phyloP scores from a whole-genome alignment of 2,329 filamentous ascomycete genomes.

The Microcyclospora tardicrescens region DNA sequence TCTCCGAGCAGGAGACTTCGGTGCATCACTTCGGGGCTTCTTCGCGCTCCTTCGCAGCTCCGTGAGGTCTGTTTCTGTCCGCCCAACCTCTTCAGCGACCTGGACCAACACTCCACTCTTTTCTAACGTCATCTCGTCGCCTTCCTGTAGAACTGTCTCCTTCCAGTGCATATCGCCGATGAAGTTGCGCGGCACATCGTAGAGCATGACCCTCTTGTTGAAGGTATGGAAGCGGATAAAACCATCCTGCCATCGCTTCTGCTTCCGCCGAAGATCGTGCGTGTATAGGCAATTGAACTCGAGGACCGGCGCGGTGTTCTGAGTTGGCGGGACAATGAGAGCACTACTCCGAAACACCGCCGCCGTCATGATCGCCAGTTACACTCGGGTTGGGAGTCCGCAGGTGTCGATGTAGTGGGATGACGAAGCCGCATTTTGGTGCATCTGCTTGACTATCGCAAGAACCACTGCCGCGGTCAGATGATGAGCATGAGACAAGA shows the following conservation, averaged over 20 bases:
- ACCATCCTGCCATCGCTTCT: slow-evolving; percentile 91
- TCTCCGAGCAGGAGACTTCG: slow-evolving; percentile 5
- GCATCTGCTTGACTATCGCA: no score
- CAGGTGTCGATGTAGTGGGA: no score
- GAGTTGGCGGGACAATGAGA: slow-evolving; percentile 35
- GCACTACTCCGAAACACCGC: slow-evolving; percentile 23
- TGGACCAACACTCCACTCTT: slow-evolving; percentile 64
- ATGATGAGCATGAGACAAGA: no score
- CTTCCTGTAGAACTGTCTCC: slow-evolving; percentile 55
- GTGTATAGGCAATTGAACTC: slow-evolving; percentile 83
- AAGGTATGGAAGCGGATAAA: slow-evolving; percentile 77
- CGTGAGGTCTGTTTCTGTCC: slow-evolving; percentile 63
- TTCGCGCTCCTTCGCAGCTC: slow-evolving; percentile 58
- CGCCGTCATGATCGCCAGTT: slow-evolving; percentile 16
- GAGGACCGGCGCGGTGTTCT: slow-evolving; percentile 60
- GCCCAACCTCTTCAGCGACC: slow-evolving; percentile 62
- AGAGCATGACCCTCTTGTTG: slow-evolving; percentile 84
- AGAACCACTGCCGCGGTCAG: no score
- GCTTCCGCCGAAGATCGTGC: slow-evolving; percentile 70
- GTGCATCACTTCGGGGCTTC: slow-evolving; percentile 26
- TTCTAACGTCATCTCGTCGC: slow-evolving; percentile 71
- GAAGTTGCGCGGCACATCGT: slow-evolving; percentile 66
- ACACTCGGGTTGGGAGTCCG: no score
- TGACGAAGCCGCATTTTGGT: no score
- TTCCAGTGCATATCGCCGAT: slow-evolving; percentile 79